A percentile compares a stretch with the other conserved stretches of the same genome.
Evolutionary conservation across 2,329 filamentous ascomycete species (phyloP).

Genomic region (Ceratocystiopsis minuta): DNA sequence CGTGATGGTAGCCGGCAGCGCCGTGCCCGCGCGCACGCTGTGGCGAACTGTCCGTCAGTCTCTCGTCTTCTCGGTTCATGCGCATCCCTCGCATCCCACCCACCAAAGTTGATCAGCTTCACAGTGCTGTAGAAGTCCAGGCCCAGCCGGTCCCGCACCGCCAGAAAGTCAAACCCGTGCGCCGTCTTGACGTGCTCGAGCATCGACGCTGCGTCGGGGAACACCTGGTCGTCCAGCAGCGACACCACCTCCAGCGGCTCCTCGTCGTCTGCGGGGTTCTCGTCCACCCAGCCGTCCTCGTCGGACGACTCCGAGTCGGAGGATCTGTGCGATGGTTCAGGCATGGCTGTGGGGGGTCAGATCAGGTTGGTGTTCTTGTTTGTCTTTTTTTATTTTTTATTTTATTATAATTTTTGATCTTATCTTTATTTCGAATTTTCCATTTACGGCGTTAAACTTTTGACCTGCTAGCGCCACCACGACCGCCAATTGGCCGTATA

Average conservation of each 20-base stretch:
- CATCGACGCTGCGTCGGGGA: constrained; percentile 46
- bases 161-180: constrained; percentile 48
- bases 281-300: constrained; percentile 19
- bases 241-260: constrained; percentile 45
- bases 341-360: too few species aligned
- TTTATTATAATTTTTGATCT: constrained; percentile 4
- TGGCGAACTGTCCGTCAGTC: constrained; percentile 23
- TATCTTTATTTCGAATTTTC: background rate
- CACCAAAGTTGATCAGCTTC: constrained; percentile 55
- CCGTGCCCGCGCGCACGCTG: constrained; percentile 23
- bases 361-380: background rate
- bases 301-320: constrained; percentile 18
- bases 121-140: constrained; percentile 59
- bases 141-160: constrained; percentile 34
- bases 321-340: too few species aligned
- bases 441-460: background rate
- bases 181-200: constrained; percentile 49
- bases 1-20: constrained; percentile 40
- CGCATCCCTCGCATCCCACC: constrained; percentile 2
- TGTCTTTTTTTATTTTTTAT: background rate
- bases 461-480: constrained; percentile 2
- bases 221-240: constrained; percentile 48
- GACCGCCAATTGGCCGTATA: background rate
- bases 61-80: too few species aligned
- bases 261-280: constrained; percentile 35